These are phyloP conservation scores for Penicillium paneum DNA, from an alignment of 2,329 filamentous ascomycete genomes.

Conservation along the genomic window DNA sequence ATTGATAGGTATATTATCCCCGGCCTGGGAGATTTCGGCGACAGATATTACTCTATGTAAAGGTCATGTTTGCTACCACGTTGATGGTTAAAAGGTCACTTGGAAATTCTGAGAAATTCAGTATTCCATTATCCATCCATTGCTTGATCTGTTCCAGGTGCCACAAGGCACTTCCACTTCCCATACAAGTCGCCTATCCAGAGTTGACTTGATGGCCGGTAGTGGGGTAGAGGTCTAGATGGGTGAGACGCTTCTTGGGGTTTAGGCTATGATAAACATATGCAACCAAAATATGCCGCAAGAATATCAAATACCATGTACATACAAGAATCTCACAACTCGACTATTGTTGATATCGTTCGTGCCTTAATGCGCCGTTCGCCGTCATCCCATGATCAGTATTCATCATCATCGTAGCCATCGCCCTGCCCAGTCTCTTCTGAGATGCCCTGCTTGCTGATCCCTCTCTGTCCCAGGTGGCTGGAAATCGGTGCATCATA, in stretches of 20 bases:
- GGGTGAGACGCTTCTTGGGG: constrained; percentile 2
- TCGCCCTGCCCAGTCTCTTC: constrained; percentile 19
- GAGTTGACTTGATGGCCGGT: neutral
- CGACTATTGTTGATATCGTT: constrained; percentile 7
- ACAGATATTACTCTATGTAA: constrained; percentile 90
- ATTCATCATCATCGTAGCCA: constrained; percentile 34
- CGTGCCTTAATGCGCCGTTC: constrained; percentile 22
- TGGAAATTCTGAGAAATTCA: constrained; percentile 1
- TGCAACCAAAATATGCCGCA: neutral
- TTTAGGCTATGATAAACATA: constrained; percentile 1
- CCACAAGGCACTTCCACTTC: neutral
- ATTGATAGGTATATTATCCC: constrained; percentile 81
- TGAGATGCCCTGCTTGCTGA: constrained; percentile 19
- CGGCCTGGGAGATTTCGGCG: constrained; percentile 90
- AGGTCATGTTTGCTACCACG: neutral
- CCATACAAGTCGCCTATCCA: neutral
- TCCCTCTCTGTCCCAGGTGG: constrained; percentile 16
- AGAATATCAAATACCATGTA: constrained; percentile 4
- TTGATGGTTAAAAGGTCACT: neutral
- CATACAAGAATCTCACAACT: constrained; percentile 15
- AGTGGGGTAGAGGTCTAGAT: constrained; percentile 1
- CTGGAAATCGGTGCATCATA: constrained; percentile 26
- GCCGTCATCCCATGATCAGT: constrained; percentile 22
- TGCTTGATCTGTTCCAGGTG: neutral
- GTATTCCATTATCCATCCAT: neutral